Conservation (phyloP, 176 grass and related monocot genomes). For the Phyllostachys edulis region DNA sequence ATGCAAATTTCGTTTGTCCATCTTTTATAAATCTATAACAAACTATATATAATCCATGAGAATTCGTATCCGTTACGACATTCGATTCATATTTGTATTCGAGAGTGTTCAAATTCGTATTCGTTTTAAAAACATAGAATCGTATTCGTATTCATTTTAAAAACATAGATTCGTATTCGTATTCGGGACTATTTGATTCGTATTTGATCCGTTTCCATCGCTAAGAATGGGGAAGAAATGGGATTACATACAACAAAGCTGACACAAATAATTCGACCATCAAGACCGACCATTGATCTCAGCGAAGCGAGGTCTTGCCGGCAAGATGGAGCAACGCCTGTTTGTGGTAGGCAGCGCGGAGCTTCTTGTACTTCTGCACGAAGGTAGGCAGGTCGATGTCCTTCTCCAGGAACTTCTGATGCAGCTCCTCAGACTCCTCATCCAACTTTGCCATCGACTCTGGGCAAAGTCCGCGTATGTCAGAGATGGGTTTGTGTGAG, state of each 20-base stretch:
- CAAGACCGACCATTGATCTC: background rate
- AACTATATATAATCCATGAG: too few species aligned
- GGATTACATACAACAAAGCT: conserved; percentile 5
- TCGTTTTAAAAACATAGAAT: too few species aligned
- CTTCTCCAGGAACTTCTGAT: conserved; percentile 72
- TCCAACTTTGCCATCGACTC: conserved; percentile 63
- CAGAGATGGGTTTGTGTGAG: background rate
- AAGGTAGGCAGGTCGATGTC: conserved; percentile 70
- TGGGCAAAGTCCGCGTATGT: conserved; percentile 13
- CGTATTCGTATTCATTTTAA: too few species aligned
- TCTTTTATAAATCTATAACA: too few species aligned
- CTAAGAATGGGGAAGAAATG: background rate
- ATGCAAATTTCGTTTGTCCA: too few species aligned
- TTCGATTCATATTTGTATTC: too few species aligned
- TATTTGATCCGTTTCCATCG: too few species aligned
- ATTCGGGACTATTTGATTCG: too few species aligned
- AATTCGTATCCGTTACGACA: too few species aligned
- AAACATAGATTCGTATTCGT: too few species aligned
- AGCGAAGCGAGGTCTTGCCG: conserved; percentile 62
- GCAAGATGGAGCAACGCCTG: conserved; percentile 79
- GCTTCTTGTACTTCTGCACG: conserved; percentile 90
- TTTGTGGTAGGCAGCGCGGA: conserved; percentile 69
- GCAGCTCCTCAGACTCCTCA: conserved; percentile 71
- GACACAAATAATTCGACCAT: background rate
- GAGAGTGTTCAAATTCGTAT: too few species aligned